phyloP scores from a whole-genome alignment of 768 basidiomycete species.

The Pleurotus tuoliensis region DNA sequence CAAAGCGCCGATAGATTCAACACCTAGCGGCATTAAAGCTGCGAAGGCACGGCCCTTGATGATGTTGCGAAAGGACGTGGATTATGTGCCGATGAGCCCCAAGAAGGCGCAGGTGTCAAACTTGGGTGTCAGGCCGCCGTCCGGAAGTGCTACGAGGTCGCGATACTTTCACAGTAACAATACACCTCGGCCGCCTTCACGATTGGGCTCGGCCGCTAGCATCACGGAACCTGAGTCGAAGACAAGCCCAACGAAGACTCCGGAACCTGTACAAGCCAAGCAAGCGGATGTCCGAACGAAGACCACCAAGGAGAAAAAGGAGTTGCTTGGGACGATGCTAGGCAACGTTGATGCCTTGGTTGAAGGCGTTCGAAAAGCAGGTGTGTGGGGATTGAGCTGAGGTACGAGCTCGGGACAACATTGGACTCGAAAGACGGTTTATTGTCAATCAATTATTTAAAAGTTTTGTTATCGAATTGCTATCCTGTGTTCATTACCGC shows the following conservation, averaged over 20 bases:
- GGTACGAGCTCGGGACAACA: not conserved
- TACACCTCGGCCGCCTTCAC: conserved; percentile 12
- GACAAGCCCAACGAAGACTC: not conserved
- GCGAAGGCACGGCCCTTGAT: conserved; percentile 48
- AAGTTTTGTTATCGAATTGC: conserved; percentile 10
- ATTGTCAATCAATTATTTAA: not conserved
- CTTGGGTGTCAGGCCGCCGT: conserved; percentile 8
- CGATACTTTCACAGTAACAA: conserved; percentile 11
- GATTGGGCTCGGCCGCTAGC: conserved; percentile 10
- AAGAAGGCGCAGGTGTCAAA: conserved; percentile 34
- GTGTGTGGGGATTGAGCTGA: conserved; percentile 75
- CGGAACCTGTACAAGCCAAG: not conserved
- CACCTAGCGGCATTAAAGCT: conserved; percentile 18
- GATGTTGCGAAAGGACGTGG: conserved; percentile 69
- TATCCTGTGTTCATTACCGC: not conserved
- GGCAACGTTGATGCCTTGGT: conserved; percentile 92
- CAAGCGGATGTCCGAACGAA: conserved; percentile 16
- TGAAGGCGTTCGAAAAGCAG: conserved; percentile 80
- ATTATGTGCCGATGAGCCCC: conserved; percentile 71
- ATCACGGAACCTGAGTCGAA: not conserved
- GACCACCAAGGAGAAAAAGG: conserved; percentile 82
- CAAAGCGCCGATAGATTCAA: conserved; percentile 16
- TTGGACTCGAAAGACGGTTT: not conserved
- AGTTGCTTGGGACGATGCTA: conserved; percentile 73
- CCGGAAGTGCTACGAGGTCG: conserved; percentile 2